These are phyloP conservation scores for Quercus bicolor DNA, from an alignment of 306 rosid genomes.

Conservation along the genomic window DNA sequence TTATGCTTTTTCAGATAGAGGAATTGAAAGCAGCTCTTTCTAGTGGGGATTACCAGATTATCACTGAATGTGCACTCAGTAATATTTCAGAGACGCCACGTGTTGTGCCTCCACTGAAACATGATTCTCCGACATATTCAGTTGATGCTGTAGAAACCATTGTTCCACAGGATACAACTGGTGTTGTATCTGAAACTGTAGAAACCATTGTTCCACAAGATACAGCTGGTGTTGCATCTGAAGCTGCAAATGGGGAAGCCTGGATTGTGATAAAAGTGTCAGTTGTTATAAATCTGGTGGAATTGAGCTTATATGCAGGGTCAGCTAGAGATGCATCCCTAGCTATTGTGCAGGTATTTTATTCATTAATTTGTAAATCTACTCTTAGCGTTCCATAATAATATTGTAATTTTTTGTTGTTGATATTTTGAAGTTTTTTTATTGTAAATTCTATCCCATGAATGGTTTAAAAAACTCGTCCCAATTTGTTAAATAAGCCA, in stretches of 20 bases:
- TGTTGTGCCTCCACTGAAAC: constrained; percentile 55
- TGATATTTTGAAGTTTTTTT: background rate
- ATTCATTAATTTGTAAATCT: background rate
- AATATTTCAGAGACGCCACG: constrained; percentile 81
- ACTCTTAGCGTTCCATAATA: background rate
- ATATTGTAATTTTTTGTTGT: background rate
- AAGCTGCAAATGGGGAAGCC: constrained; percentile 36
- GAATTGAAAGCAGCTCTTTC: constrained; percentile 89
- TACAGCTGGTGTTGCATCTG: constrained; percentile 36
- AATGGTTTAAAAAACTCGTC: no score
- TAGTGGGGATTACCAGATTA: constrained; percentile 82
- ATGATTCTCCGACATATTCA: constrained; percentile 29
- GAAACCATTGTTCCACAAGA: constrained; percentile 24
- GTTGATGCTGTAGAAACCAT: constrained; percentile 34
- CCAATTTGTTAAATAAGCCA: no score
- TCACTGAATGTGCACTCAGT: constrained; percentile 82
- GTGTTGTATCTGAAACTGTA: constrained; percentile 35
- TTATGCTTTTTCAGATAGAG: constrained; percentile 58
- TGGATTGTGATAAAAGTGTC: constrained; percentile 55
- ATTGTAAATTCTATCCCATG: background rate
- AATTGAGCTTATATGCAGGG: constrained; percentile 71
- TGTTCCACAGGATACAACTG: constrained; percentile 33
- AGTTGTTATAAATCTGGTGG: constrained; percentile 65
- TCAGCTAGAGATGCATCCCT: constrained; percentile 70
- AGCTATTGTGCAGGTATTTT: constrained; percentile 84